Conservation (phyloP, 495 filamentous ascomycete genomes). For the Talaromyces proteolyticus region DNA sequence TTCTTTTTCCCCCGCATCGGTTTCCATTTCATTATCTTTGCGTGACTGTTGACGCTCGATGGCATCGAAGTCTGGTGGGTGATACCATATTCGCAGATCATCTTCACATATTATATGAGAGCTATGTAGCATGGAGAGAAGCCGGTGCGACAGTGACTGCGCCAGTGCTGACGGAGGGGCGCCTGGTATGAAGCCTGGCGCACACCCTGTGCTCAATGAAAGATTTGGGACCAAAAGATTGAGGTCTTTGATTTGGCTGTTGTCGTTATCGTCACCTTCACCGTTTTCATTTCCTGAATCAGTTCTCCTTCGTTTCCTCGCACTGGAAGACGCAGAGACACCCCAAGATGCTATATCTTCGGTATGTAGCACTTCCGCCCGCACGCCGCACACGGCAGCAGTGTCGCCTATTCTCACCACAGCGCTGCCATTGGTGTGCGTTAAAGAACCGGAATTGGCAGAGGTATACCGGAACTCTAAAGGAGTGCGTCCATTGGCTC, state of each 20-base stretch:
- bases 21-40: constrained; percentile 33
- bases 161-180: constrained; percentile 72
- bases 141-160: constrained; percentile 73
- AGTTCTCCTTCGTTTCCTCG: constrained; percentile 7
- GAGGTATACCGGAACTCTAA: constrained; percentile 61
- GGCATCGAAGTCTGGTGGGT: constrained; percentile 36
- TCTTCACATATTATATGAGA: constrained; percentile 53
- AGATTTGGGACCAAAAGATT: constrained; percentile 88
- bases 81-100: constrained; percentile 66
- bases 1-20: constrained; percentile 9
- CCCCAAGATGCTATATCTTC: constrained; percentile 62
- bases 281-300: constrained; percentile 11
- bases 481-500: constrained; percentile 74
- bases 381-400: constrained; percentile 83
- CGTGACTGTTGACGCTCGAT: constrained; percentile 29
- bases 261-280: constrained; percentile 31
- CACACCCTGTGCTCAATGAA: constrained; percentile 82
- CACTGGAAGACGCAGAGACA: constrained; percentile 23
- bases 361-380: constrained; percentile 76
- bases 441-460: constrained; percentile 72
- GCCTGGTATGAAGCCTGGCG: constrained; percentile 77
- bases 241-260: constrained; percentile 50
- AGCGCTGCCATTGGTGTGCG: constrained; percentile 82
- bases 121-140: constrained; percentile 68
- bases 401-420: constrained; percentile 87